Evolutionary conservation across 2,329 filamentous ascomycete species (phyloP).

Genomic region (Trichoderma endophyticum): DNA sequence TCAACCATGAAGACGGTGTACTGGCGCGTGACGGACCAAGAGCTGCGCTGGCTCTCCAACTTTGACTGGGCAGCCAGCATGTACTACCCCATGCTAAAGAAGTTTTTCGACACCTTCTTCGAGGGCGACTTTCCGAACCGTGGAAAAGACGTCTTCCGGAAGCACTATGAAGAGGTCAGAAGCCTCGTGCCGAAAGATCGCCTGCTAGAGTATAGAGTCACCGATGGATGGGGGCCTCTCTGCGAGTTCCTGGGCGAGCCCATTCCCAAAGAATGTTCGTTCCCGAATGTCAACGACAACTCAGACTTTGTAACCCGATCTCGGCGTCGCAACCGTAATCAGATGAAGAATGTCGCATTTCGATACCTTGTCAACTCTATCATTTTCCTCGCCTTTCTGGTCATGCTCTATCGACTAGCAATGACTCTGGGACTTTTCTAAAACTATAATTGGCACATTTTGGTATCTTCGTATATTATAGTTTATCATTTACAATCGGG

Average conservation of each 20-base stretch:
- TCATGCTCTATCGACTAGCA: background rate
- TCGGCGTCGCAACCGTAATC: constrained; percentile 33
- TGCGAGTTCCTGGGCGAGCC: constrained; percentile 36
- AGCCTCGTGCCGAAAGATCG: constrained; percentile 18
- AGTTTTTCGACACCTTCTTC: constrained; percentile 65
- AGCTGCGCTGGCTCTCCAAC: constrained; percentile 40
- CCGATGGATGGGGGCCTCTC: constrained; percentile 37
- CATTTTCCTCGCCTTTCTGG: constrained; percentile 11
- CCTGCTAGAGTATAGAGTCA: constrained; percentile 32
- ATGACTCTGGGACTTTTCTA: background rate
- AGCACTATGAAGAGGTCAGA: constrained; percentile 25
- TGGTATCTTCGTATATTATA: background rate
- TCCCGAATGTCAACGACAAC: constrained; percentile 34
- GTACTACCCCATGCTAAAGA: constrained; percentile 67
- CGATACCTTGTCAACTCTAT: constrained; percentile 25
- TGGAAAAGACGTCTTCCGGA: constrained; percentile 25
- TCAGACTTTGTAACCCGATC: constrained; percentile 35
- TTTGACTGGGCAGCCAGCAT: constrained; percentile 62
- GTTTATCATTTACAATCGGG: background rate
- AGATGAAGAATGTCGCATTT: constrained; percentile 35
- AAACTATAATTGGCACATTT: background rate
- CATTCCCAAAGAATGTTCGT: constrained; percentile 29
- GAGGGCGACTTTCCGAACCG: constrained; percentile 34
- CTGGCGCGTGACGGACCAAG: constrained; percentile 63
- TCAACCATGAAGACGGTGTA: constrained; percentile 63